Percentiles rank a stretch among this genome's conserved stretches.
Conservation (phyloP, 768 basidiomycete genomes). For the Lepiota subincarnata region DNA sequence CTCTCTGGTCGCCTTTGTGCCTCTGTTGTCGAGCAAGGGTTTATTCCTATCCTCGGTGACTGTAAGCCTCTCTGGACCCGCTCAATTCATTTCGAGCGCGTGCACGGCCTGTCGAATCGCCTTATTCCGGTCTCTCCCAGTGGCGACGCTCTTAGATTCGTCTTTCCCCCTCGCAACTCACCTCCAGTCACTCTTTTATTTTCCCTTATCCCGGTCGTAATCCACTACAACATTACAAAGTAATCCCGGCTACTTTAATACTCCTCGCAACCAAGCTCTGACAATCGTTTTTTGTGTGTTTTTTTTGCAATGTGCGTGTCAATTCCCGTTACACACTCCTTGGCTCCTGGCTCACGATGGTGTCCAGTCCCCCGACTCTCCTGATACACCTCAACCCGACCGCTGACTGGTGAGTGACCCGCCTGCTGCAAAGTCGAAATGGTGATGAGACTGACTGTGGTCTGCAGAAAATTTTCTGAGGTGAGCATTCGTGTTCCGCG, state of each 20-base stretch:
- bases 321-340: not conserved
- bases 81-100: constrained; percentile 56
- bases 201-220: constrained; percentile 18
- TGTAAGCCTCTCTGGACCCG: constrained; percentile 28
- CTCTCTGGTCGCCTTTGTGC: constrained; percentile 30
- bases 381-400: constrained; percentile 9
- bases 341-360: not conserved
- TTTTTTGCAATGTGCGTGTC: constrained; percentile 7
- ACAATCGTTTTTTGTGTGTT: constrained; percentile 17
- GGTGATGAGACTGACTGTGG: constrained; percentile 7
- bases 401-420: constrained; percentile 15
- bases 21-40: constrained; percentile 30
- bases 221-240: constrained; percentile 25
- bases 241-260: constrained; percentile 25
- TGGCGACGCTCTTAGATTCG: constrained; percentile 30
- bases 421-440: not conserved
- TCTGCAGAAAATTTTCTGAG: constrained; percentile 7
- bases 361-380: constrained; percentile 3
- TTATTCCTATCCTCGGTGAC: constrained; percentile 27
- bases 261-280: constrained; percentile 13
- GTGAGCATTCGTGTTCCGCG: not conserved
- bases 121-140: constrained; percentile 30
- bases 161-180: constrained; percentile 33
- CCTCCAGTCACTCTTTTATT: constrained; percentile 48
- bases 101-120: constrained; percentile 21